Evolutionary conservation across 768 basidiomycete species (phyloP), one percentile per base, ranked within the genome.

Genomic region (Lactarius psammicola): DNA sequence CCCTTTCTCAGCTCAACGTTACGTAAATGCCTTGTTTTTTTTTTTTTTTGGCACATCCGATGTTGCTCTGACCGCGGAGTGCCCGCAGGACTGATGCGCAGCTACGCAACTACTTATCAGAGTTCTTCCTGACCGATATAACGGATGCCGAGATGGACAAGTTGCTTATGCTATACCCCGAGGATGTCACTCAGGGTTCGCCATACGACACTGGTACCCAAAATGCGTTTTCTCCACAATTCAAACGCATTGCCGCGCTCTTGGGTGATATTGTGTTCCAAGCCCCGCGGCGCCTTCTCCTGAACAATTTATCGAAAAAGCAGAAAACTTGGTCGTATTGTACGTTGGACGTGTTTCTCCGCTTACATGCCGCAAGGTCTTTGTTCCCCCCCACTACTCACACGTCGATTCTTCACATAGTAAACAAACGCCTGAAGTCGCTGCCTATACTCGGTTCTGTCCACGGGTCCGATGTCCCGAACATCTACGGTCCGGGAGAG

Each of bases 231-330:
- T 77, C 78, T 1, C 78, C 79, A 6, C 63, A 81, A 67, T 80
- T 71, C 69, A 80, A 80, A 65, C 76, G 80, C 8, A 63, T 80
- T 10, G 76, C 79, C 1, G 77, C 78, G 0, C 65, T 79, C 18
- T 73, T 74, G 51, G 79, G 80, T 1, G 80, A 81, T 63, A 53
- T 71, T 9, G 56, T 63, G 13, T 79, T 79, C 67, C 73, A 78
- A 31, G 75, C 72, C 7, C 74, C 74, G 36, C 74, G 78, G 2
- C 74, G 79, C n/a, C 76, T 74, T 61, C 75, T 79, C 62, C 67
- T 80, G 26, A 76, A 20, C 59, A 72, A 4, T 73, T 74, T 0
- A 18, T 74, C 78, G 0, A 64, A 59, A 11, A 77, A 70, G 10
- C 77, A 80, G 64, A 67, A 72, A 0, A 71, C 71, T 0, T 80